phyloP scores from a whole-genome alignment of 495 filamentous ascomycete genomes.

The Cercophora scortea region DNA sequence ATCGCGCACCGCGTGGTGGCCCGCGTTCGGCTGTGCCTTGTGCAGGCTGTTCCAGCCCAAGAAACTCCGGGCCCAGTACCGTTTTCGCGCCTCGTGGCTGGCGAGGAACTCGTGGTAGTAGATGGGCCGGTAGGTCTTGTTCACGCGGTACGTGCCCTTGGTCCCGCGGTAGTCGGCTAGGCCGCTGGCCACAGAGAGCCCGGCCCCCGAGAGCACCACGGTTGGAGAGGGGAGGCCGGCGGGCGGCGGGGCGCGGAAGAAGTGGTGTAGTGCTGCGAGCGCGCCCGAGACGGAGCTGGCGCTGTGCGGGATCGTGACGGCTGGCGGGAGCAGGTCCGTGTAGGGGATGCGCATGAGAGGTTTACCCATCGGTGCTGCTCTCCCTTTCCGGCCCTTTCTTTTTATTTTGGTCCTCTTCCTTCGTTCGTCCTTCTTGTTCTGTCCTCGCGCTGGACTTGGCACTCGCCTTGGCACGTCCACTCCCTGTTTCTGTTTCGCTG shows the following conservation, averaged over 20 bases:
- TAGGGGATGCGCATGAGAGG: slow-evolving; percentile 80
- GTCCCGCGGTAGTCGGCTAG: slow-evolving; percentile 87
- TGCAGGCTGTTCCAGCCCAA: slow-evolving; percentile 80
- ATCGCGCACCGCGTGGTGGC: slow-evolving; percentile 66
- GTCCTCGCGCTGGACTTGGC: no score
- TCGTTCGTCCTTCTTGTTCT: no score
- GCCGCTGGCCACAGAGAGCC: slow-evolving; percentile 87
- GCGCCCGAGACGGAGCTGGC: slow-evolving; percentile 66
- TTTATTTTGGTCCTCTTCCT: no score
- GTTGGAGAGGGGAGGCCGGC: slow-evolving; percentile 34
- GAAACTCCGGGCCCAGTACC: slow-evolving; percentile 95
- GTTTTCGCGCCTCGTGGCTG: slow-evolving; percentile 79
- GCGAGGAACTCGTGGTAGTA: slow-evolving; percentile 83
- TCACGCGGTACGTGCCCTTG: slow-evolving; percentile 86
- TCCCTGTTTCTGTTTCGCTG: no score
- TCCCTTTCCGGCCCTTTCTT: no score
- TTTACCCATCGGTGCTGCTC: slow-evolving; percentile 9
- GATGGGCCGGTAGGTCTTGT: slow-evolving; percentile 82
- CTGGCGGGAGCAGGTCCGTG: slow-evolving; percentile 72
- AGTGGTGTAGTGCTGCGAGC: slow-evolving; percentile 63
- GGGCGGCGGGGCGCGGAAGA: slow-evolving; percentile 56
- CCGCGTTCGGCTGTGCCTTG: slow-evolving; percentile 69
- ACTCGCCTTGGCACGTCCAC: no score
- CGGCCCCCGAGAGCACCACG: slow-evolving; percentile 85
- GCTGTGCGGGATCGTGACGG: slow-evolving; percentile 61